These are phyloP conservation scores for Aphanomyces invadans DNA, from an alignment of 352 stramenopile species.

Conservation along the genomic window DNA sequence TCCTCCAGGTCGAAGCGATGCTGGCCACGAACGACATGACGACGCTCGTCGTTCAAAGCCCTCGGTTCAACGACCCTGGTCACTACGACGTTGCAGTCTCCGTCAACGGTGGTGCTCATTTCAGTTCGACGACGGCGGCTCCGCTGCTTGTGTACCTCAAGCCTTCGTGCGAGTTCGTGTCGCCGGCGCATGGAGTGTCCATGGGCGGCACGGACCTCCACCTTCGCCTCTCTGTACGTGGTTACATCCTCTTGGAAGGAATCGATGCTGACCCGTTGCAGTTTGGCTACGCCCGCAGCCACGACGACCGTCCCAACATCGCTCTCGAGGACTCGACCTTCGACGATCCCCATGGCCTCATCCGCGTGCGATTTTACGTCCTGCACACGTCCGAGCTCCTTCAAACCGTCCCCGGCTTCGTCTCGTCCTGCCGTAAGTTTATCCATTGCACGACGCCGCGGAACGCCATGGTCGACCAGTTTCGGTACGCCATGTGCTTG, in stretches of 20 bases:
- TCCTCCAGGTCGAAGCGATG: neutral
- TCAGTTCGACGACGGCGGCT: neutral
- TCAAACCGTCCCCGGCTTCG: neutral
- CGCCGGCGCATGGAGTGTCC: constrained; percentile 21
- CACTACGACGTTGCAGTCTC: neutral
- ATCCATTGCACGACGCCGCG: constrained; percentile 9
- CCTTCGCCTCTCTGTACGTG: constrained; percentile 18
- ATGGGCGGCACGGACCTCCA: constrained; percentile 13
- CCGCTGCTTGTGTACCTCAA: constrained; percentile 18
- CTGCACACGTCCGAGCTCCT: neutral
- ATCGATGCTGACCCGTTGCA: no score
- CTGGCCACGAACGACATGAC: neutral
- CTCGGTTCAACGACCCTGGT: constrained; percentile 13
- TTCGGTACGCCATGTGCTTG: neutral
- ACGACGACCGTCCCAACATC: constrained; percentile 9
- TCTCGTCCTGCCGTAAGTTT: constrained; percentile 8
- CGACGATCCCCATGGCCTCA: neutral
- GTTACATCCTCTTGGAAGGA: no score
- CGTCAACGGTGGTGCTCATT: constrained; percentile 15
- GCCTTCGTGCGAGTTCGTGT: constrained; percentile 12
- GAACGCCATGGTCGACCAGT: constrained; percentile 16
- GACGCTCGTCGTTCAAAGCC: neutral
- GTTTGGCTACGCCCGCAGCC: neutral
- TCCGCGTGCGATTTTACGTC: constrained; percentile 13
- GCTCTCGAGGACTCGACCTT: constrained; percentile 12